phyloP scores from a whole-genome alignment of 2,329 filamentous ascomycete genomes.

The Cladosporium colombiae region DNA sequence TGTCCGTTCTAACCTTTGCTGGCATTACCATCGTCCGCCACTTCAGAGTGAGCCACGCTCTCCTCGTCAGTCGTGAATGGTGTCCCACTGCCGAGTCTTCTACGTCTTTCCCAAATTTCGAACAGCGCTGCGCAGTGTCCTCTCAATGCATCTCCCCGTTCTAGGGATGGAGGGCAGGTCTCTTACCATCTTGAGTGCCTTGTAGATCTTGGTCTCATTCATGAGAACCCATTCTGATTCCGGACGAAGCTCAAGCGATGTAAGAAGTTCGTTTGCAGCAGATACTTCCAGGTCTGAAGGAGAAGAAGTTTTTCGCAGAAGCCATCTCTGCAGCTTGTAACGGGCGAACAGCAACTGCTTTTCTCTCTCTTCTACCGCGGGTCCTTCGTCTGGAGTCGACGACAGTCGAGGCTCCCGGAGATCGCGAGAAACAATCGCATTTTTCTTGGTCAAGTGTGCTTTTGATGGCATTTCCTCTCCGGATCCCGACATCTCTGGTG shows the following conservation, averaged over 20 bases:
- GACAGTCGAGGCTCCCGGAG: neutral
- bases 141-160: neutral
- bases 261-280: slow-evolving; percentile 9
- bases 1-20: slow-evolving; percentile 7
- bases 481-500: slow-evolving; percentile 3
- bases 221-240: slow-evolving; percentile 3
- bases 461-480: slow-evolving; percentile 13
- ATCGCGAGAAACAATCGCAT: slow-evolving; percentile 8
- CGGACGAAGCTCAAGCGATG: slow-evolving; percentile 7
- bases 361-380: slow-evolving; percentile 7
- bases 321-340: neutral
- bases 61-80: slow-evolving; percentile 2
- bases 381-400: slow-evolving; percentile 4
- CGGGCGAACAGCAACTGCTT: neutral
- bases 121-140: slow-evolving; percentile 1
- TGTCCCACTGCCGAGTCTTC: slow-evolving; percentile 5
- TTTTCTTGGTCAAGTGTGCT: slow-evolving; percentile 11
- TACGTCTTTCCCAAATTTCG: neutral
- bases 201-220: slow-evolving; percentile 6
- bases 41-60: slow-evolving; percentile 8
- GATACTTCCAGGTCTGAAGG: slow-evolving; percentile 3
- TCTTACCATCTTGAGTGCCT: slow-evolving; percentile 4
- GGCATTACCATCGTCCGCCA: slow-evolving; percentile 1
- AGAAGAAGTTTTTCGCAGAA: slow-evolving; percentile 7
- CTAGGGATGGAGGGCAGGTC: slow-evolving; percentile 1